These are phyloP conservation scores for Penicillium ucsense DNA, from an alignment of 495 filamentous ascomycete genomes.

Conservation along the genomic window DNA sequence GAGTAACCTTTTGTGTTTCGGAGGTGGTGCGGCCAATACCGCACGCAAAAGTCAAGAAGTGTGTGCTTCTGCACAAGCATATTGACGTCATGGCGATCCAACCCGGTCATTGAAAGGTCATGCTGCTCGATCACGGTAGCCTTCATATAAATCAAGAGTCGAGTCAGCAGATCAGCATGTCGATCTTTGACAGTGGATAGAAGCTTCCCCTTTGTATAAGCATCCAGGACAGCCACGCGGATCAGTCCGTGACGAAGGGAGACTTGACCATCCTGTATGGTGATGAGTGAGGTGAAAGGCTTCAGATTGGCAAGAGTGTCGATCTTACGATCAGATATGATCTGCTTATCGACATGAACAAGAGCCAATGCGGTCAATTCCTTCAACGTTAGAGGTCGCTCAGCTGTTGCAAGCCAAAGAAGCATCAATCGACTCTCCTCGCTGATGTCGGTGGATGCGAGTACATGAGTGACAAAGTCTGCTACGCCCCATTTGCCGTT, in stretches of 20 bases:
- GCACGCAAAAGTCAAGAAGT: slow-evolving; percentile 27
- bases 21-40: slow-evolving; percentile 28
- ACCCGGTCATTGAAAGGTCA: slow-evolving; percentile 18
- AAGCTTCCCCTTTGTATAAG: slow-evolving; percentile 20
- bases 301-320: slow-evolving; percentile 14
- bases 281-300: slow-evolving; percentile 19
- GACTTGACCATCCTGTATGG: slow-evolving; percentile 24
- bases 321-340: slow-evolving; percentile 13
- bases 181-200: slow-evolving; percentile 19
- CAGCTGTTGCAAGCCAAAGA: slow-evolving; percentile 24
- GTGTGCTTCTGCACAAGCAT: slow-evolving; percentile 14
- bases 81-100: slow-evolving; percentile 14
- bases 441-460: slow-evolving; percentile 12
- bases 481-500: slow-evolving; percentile 16
- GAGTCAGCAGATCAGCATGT: slow-evolving; percentile 22
- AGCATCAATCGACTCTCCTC: slow-evolving; percentile 21
- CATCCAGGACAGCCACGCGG: slow-evolving; percentile 19
- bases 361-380: slow-evolving; percentile 21
- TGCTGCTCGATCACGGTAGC: slow-evolving; percentile 15
- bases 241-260: slow-evolving; percentile 26
- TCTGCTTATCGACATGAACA: slow-evolving; percentile 22
- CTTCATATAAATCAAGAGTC: slow-evolving; percentile 25
- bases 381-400: slow-evolving; percentile 19
- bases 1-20: slow-evolving; percentile 17
- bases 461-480: slow-evolving; percentile 20